Base-by-base conservation (phyloP, 2,329 filamentous ascomycete species). In the Aspergillus quadrilineatus region DNA sequence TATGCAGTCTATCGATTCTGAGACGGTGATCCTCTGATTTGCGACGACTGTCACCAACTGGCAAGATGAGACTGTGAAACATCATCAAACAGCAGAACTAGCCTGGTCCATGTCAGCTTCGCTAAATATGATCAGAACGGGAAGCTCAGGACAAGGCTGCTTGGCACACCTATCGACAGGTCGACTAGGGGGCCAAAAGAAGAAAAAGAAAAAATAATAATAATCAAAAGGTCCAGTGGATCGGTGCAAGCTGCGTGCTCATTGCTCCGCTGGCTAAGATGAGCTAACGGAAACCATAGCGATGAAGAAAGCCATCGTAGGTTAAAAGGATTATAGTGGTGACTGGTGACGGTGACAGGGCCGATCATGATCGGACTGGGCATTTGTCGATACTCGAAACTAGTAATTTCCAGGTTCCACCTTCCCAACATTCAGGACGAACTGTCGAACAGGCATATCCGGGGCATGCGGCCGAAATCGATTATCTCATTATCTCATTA, bases 91-190 rank as follows among this genome's bases (percentile, higher is more conserved):
- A 32, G 37, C 14, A 17, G 36, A 44, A 50, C 36, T 12, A 49
- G n/a, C 45, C 49, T 17, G 28, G 22, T 43, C 45, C 45, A 32
- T 50, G 55, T 49, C 50, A 53, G 44, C 29, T 32, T 57, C 55
- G 55, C 55, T 53, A 57, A 57, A 53, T 45, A 53, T 57, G 22
- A 50, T 53, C 55, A 53, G 12, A 57, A 49, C 14, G 10, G 55
- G 55, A 53, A 57, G 12, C 36, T 46, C 32, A 44, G 14, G 53
- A 36, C 53, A 55, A 44, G 53, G 30, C n/a, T 50, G 12, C 50
- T 53, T 48, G 55, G 37, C 44, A 53, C 4, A 26, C 29, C 28
- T 22, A 15, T 52, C n/a, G 42, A 41, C 49, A 57, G 26, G 55
- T 44, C 45, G 39, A 50, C 50, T 49, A 45, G 44, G 55, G 49